Evolutionary conservation across 768 basidiomycete species (phyloP), one percentile per base, ranked within the genome.

Genomic region (Suillus placidus): DNA sequence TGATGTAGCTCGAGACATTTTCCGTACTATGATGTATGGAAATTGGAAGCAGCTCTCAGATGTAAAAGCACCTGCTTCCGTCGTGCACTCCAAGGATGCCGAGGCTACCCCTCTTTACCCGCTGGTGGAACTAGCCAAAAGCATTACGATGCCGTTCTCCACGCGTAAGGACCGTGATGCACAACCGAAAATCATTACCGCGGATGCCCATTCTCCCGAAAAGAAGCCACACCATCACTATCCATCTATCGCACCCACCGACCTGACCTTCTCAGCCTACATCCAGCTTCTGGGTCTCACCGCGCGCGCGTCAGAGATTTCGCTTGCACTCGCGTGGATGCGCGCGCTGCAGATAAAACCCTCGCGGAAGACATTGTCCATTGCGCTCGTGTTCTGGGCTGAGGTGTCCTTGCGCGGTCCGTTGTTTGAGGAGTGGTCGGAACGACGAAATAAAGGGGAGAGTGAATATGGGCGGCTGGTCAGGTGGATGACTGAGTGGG

Each of bases 241-340:
- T 68, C 77, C 76, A 1, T 76, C 82, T 18, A 76, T 89, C 58
- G 71, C 82, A 3, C 85, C 87, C 6, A 83, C 80, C 62, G 84
- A 85, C 69, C 71, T 71, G 37, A 81, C 84, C 20, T 93, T 86
- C 66, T 80, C 82, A 32, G 73, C 85, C 14, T 89, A 90, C 65
- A 80, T 93, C n/a, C 70, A 82, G 60, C 78, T 93, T 4, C 80
- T 93, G 8, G 89, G 87, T 1, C 73, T 84, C 5, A 79, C 80
- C 38, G 77, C 78, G 1, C 79, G 80, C 2, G 80, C 84, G 10
- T 71, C 76, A 0, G 90, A 93, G 74, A 88, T 95, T 35, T 88
- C 92, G 0, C 80, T 84, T 14, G 80, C 81, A 14, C 74, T 95
- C 1, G 86, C 85, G 23, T 94, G 94, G 92, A 93, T 93, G 92